Conservation (phyloP, 2,329 filamentous ascomycete genomes). For the Colletotrichum nymphaeae region DNA sequence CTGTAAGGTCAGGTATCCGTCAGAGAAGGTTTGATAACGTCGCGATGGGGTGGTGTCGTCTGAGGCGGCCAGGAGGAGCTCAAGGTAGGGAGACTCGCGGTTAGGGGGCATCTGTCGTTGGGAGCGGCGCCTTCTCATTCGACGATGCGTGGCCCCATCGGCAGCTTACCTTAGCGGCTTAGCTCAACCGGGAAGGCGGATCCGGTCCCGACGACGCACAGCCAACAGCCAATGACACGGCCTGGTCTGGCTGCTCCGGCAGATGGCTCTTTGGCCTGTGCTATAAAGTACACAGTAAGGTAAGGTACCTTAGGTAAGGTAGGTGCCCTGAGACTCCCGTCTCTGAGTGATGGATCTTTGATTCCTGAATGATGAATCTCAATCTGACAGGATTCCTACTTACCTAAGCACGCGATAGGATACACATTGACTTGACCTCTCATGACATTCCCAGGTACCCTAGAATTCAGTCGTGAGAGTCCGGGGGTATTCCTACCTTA, state of each 20-base stretch:
- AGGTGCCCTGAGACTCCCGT: too few species aligned
- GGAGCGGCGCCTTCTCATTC: slow-evolving; percentile 10
- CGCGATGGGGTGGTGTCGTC: slow-evolving; percentile 12
- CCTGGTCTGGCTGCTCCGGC: neutral
- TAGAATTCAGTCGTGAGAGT: too few species aligned
- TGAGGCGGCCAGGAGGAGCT: neutral
- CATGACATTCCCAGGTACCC: too few species aligned
- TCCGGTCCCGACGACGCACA: slow-evolving; percentile 13
- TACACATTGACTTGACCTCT: too few species aligned
- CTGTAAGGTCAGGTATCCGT: neutral
- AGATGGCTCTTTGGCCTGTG: neutral
- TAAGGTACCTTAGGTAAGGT: too few species aligned
- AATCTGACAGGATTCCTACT: neutral
- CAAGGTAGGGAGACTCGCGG: slow-evolving; percentile 14
- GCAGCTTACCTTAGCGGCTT: neutral
- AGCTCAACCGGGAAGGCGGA: slow-evolving; percentile 22
- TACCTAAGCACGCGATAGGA: neutral
- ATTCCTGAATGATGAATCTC: neutral
- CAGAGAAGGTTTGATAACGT: neutral
- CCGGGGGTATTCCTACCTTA: too few species aligned
- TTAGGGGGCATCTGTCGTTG: slow-evolving; percentile 26
- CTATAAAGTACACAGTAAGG: too few species aligned
- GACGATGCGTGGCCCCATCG: slow-evolving; percentile 1
- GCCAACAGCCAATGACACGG: slow-evolving; percentile 14
- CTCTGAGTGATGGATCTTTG: neutral